Percentiles rank a stretch among this genome's conserved stretches.
Evolutionary conservation across 345 rosid species (phyloP).

Genomic region (Capsella bursapastoris): DNA sequence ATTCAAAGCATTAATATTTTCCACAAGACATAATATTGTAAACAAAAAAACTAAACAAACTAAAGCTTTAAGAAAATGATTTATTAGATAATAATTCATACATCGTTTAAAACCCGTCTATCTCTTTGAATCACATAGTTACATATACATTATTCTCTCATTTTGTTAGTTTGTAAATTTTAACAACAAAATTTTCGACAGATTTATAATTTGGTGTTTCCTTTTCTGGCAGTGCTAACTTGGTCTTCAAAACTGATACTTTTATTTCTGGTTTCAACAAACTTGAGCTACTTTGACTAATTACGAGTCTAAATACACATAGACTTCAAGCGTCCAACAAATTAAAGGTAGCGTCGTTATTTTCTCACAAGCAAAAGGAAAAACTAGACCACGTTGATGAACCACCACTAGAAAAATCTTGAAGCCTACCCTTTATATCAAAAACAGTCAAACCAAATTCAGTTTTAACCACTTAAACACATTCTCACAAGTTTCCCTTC

Average conservation of each 20-base stretch:
- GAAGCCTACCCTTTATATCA: constrained; percentile 10
- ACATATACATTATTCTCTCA: not conserved
- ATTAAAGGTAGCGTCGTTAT: constrained; percentile 16
- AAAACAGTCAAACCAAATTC: constrained; percentile 41
- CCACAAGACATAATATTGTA: too few relatives aligned
- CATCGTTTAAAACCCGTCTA: not conserved
- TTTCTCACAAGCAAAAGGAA: constrained; percentile 40
- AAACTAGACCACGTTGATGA: constrained; percentile 41
- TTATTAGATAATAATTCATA: too few relatives aligned
- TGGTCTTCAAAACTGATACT: not conserved
- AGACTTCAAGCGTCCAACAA: constrained; percentile 6
- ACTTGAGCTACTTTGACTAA: constrained; percentile 30
- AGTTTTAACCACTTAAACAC: constrained; percentile 17
- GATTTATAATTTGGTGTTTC: not conserved
- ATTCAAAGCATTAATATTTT: too few relatives aligned
- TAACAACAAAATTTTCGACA: not conserved
- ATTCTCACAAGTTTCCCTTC: constrained; percentile 38
- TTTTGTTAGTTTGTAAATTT: not conserved
- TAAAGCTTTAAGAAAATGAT: too few relatives aligned
- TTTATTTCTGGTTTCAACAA: constrained; percentile 22
- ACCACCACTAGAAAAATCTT: constrained; percentile 43
- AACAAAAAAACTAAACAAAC: too few relatives aligned
- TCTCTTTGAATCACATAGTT: not conserved
- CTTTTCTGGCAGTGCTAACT: not conserved
- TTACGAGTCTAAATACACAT: not conserved